These are phyloP conservation scores for Colletotrichum tanaceti DNA, from an alignment of 2,329 filamentous ascomycete species.

Conservation along the genomic window DNA sequence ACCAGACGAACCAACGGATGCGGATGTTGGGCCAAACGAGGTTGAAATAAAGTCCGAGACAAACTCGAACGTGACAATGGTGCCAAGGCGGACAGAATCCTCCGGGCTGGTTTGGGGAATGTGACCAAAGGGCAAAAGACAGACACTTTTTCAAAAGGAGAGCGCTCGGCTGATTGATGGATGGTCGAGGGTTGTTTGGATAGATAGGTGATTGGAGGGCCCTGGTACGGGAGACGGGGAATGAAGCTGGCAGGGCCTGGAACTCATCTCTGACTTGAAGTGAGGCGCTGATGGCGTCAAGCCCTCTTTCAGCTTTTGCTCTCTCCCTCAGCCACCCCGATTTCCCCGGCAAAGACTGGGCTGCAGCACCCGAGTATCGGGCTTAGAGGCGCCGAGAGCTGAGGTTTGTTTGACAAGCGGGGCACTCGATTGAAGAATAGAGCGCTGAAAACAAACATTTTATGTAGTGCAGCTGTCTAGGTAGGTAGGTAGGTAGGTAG, in stretches of 20 bases:
- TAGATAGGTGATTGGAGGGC: not conserved
- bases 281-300: not conserved
- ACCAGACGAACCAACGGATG: not conserved
- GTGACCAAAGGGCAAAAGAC: not conserved
- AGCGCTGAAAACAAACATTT: not conserved
- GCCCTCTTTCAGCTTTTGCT: slow-evolving; percentile 1
- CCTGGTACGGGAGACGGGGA: not conserved
- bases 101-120: not conserved
- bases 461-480: not conserved
- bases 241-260: not conserved
- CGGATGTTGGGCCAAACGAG: not conserved
- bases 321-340: not conserved
- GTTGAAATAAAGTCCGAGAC: slow-evolving; percentile 11
- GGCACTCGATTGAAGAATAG: not conserved
- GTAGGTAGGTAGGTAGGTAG: not conserved
- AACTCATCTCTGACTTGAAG: not conserved
- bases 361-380: not conserved
- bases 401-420: not conserved
- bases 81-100: not conserved
- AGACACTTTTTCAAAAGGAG: not conserved
- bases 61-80: not conserved
- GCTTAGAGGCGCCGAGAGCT: not conserved
- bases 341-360: not conserved
- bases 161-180: not conserved
- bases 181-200: not conserved